phyloP scores from a whole-genome alignment of 2,329 filamentous ascomycete genomes.

The Ploettnerulaceae sp. region DNA sequence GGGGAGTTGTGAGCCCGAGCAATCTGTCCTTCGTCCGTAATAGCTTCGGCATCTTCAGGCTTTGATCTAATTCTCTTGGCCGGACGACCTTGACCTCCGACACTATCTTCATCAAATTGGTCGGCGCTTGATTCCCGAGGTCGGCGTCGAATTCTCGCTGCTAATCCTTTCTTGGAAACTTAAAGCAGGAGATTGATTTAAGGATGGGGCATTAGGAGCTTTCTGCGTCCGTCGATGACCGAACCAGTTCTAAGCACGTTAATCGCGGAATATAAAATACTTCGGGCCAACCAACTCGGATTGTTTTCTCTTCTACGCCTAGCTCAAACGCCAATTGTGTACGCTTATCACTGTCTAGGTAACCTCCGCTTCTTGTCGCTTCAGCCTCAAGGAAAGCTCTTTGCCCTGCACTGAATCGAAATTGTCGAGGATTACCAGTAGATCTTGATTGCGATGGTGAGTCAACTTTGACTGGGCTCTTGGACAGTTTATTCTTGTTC shows the following conservation, averaged over 20 bases:
- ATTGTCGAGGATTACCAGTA: conserved; percentile 3
- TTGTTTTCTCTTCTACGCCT: conserved; percentile 9
- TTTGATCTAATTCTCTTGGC: too few species aligned
- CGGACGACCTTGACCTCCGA: too few species aligned
- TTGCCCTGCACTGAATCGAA: conserved; percentile 7
- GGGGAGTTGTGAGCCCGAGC: not conserved
- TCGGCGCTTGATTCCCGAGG: too few species aligned
- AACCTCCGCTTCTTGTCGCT: conserved; percentile 4
- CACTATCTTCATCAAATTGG: too few species aligned
- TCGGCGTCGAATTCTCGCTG: not conserved
- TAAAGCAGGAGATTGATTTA: not conserved
- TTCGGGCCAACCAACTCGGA: conserved; percentile 3
- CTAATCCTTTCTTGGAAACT: not conserved
- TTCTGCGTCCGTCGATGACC: conserved; percentile 4
- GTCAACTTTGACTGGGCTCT: not conserved
- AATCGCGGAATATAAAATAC: not conserved
- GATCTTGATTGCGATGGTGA: not conserved
- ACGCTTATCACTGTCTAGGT: conserved; percentile 5
- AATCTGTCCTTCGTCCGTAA: too few species aligned
- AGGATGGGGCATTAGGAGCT: not conserved
- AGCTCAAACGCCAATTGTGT: conserved; percentile 7
- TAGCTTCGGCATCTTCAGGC: too few species aligned
- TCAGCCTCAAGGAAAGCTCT: conserved; percentile 9
- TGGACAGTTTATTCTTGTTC: conserved; percentile 2
- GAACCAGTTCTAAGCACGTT: conserved; percentile 14